Evolutionary conservation across 345 rosid species (phyloP), one percentile per base, ranked within the genome.

Genomic region (Camelina neglecta): DNA sequence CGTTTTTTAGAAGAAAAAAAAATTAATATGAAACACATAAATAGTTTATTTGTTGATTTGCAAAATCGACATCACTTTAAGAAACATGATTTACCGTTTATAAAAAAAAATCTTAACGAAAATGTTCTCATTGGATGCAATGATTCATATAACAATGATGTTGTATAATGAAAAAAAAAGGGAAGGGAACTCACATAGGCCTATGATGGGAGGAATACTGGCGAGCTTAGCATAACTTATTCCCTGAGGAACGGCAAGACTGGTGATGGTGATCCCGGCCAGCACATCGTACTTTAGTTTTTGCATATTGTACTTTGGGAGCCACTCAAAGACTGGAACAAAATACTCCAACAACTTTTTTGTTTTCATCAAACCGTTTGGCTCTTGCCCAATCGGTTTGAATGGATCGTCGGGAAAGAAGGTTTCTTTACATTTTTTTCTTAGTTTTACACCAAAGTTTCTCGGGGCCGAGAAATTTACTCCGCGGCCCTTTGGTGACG

Each of bases 191-290:
- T 81, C 75, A 94, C 94, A 91, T 6, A 94, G 86, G 83, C 98
- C 98, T 51, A 86, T 79, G 70, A 94, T 87, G 4, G 96, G 96
- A 73, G 97, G 93, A 65, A 94, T 8, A 8, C 74, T 38, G 10
- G 86, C 97, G 54, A 94, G 98, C 77, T 88, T 94, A 11, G 97
- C 98, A 63, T 94, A 94, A 71, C 98, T 94, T 72, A 91, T 94
- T 12, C 98, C 98, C 64, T 94, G 97, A 61, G 98, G 98, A 53
- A 93, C 90, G 16, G 98, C 97, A 16, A 93, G 93, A 72, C 89
- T 84, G 66, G 97, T 85, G 44, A 94, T 91, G 79, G 97, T 94
- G 81, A 94, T 85, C 1, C 98, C 98, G 3, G 98, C 97, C 7
- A 94, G 92, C 7, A 94, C 16, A 69, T 94, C 98, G 13, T 78